phyloP scores from a whole-genome alignment of 2,329 filamentous ascomycete genomes.

The Uncinocarpus reesii region DNA sequence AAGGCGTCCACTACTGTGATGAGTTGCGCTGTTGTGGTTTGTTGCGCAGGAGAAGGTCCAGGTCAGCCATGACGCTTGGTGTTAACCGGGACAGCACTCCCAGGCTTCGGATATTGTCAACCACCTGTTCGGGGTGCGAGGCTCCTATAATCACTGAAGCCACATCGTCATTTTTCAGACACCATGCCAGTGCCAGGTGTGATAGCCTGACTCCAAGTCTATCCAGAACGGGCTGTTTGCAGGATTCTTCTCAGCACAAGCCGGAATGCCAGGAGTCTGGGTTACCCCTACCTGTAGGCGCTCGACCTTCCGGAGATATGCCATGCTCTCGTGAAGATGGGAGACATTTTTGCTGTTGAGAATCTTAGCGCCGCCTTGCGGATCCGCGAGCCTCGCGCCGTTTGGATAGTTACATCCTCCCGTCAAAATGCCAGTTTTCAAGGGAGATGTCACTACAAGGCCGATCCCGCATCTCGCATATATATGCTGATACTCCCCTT shows the following conservation, averaged over 20 bases:
- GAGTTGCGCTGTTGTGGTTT: neutral
- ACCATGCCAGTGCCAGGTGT: slow-evolving; percentile 51
- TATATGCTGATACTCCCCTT: slow-evolving; percentile 50
- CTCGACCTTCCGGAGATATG: slow-evolving; percentile 49
- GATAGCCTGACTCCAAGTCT: slow-evolving; percentile 51
- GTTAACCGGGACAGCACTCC: slow-evolving; percentile 37
- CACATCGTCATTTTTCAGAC: slow-evolving; percentile 49
- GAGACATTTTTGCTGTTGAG: slow-evolving; percentile 40
- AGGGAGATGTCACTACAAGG: slow-evolving; percentile 54
- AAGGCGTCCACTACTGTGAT: no score
- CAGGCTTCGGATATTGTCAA: slow-evolving; percentile 38
- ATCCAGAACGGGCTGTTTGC: slow-evolving; percentile 53
- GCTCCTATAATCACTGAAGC: slow-evolving; percentile 36
- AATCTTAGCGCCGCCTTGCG: slow-evolving; percentile 26
- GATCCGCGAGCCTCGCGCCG: neutral
- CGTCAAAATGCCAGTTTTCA: slow-evolving; percentile 52
- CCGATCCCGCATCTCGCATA: slow-evolving; percentile 53
- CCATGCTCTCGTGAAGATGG: slow-evolving; percentile 33
- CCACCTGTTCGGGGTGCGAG: slow-evolving; percentile 36
- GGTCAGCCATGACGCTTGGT: slow-evolving; percentile 38
- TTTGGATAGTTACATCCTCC: slow-evolving; percentile 48
- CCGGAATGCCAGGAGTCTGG: neutral
- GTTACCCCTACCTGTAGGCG: slow-evolving; percentile 27
- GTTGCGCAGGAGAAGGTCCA: slow-evolving; percentile 25
- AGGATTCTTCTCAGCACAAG: slow-evolving; percentile 27